Conservation (phyloP, 176 grass and related monocot genomes). For the Ensete ventricosum region DNA sequence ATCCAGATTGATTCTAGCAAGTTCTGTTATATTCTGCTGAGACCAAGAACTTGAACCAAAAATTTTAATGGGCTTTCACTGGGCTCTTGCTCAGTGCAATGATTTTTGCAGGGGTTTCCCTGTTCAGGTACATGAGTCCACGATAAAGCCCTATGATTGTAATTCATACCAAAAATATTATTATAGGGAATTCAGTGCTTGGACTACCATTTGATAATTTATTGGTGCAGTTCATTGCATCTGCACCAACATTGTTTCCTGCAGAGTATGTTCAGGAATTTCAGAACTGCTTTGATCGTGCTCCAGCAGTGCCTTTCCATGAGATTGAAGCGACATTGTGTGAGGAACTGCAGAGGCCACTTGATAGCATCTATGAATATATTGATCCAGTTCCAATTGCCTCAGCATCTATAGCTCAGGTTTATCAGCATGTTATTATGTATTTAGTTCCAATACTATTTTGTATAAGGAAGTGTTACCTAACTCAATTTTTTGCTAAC, state of each 20-base stretch:
- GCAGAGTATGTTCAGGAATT: conserved; percentile 94
- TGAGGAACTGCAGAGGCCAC: conserved; percentile 74
- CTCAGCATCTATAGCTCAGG: conserved; percentile 94
- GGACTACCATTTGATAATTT: conserved; percentile 21
- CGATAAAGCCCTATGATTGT: no score
- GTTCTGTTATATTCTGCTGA: not conserved
- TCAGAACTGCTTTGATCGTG: conserved; percentile 84
- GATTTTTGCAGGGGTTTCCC: not conserved
- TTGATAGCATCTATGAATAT: conserved; percentile 81
- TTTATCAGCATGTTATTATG: conserved; percentile 17
- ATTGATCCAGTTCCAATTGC: conserved; percentile 86
- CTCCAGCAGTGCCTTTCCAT: conserved; percentile 58
- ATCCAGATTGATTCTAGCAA: not conserved
- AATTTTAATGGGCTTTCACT: not conserved
- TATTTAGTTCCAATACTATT: not conserved
- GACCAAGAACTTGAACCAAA: not conserved
- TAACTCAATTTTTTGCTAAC: conserved; percentile 17
- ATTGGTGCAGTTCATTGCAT: conserved; percentile 78
- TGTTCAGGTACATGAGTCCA: not conserved
- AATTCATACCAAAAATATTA: not conserved
- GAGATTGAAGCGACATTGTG: conserved; percentile 75
- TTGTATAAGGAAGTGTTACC: not conserved
- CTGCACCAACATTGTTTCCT: conserved; percentile 89
- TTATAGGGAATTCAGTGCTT: not conserved
- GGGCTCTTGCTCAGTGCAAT: not conserved